A percentile compares a stretch with the other conserved stretches of the same genome.
phyloP scores from a whole-genome alignment of 1,284 basidiomycete genomes.

The Volvariella volvacea region DNA sequence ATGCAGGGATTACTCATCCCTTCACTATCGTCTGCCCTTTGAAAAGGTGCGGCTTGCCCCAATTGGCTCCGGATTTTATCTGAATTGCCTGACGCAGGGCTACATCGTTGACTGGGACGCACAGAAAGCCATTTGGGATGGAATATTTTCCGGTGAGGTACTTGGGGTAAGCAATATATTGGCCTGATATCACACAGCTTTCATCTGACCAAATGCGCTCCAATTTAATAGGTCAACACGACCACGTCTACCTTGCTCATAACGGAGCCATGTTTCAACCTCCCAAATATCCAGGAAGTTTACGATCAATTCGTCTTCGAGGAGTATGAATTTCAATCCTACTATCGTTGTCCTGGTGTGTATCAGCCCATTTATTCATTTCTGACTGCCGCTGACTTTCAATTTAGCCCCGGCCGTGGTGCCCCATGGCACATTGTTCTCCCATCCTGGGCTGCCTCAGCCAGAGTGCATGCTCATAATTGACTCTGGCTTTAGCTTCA shows the following conservation, averaged over 20 bases:
- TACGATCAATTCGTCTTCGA: conserved; percentile 95
- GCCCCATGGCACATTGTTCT: conserved; percentile 64
- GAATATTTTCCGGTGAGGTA: conserved; percentile 65
- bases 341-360: conserved; percentile 77
- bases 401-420: conserved; percentile 69
- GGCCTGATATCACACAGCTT: not conserved
- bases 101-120: conserved; percentile 90
- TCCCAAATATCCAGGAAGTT: conserved; percentile 84
- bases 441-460: conserved; percentile 31
- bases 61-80: conserved; percentile 8
- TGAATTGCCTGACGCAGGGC: conserved; percentile 46
- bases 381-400: conserved; percentile 4
- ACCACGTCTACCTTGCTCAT: conserved; percentile 70
- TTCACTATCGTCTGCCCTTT: conserved; percentile 78
- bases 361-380: conserved; percentile 11
- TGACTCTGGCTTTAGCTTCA: conserved; percentile 90
- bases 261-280: conserved; percentile 91
- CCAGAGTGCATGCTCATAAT: conserved; percentile 82
- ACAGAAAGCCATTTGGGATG: conserved; percentile 88
- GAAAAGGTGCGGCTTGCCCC: conserved; percentile 59
- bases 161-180: conserved; percentile 48
- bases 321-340: conserved; percentile 88
- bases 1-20: conserved; percentile 72
- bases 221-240: conserved; percentile 55
- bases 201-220: conserved; percentile 6